A percentile compares a stretch with the other conserved stretches of the same genome.
Conservation (phyloP, 176 grass and related monocot genomes). For the Aechmea fasciata region DNA sequence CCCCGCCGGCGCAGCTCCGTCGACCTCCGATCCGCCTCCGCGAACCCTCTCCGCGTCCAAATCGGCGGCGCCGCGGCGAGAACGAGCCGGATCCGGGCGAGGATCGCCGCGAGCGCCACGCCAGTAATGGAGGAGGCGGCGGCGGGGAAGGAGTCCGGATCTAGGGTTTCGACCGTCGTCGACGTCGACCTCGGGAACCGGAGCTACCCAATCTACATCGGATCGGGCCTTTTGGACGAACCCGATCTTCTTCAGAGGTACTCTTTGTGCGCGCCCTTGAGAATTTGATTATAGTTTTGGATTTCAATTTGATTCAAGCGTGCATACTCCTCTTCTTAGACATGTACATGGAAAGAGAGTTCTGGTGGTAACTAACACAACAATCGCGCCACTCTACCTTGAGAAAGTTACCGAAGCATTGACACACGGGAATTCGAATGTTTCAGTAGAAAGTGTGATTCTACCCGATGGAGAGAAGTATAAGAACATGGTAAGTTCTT, state of each 20-base stretch:
- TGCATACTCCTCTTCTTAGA: constrained; percentile 22
- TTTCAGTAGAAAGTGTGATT: constrained; percentile 82
- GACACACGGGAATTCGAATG: constrained; percentile 48
- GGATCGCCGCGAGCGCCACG: constrained; percentile 31
- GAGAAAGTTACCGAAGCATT: constrained; percentile 85
- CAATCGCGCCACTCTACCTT: constrained; percentile 67
- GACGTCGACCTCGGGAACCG: constrained; percentile 86
- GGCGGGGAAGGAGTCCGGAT: constrained; percentile 18
- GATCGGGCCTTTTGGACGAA: constrained; percentile 63
- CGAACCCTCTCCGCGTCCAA: neutral
- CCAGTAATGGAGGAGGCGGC: constrained; percentile 41
- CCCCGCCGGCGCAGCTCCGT: neutral
- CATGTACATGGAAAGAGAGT: constrained; percentile 92
- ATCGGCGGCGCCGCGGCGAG: neutral
- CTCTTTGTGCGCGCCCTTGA: neutral
- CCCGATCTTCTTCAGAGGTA: constrained; percentile 87
- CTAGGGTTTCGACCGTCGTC: constrained; percentile 66
- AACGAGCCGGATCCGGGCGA: neutral
- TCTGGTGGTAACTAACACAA: constrained; percentile 91
- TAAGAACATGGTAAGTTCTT: constrained; percentile 67
- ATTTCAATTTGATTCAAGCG: neutral
- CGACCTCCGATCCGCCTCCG: neutral
- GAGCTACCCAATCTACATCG: constrained; percentile 98
- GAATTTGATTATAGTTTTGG: neutral
- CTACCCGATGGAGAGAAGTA: constrained; percentile 84